Evolutionary conservation across 495 filamentous ascomycete genomes (phyloP).

Genomic region (Penicillium atrosanguineum): DNA sequence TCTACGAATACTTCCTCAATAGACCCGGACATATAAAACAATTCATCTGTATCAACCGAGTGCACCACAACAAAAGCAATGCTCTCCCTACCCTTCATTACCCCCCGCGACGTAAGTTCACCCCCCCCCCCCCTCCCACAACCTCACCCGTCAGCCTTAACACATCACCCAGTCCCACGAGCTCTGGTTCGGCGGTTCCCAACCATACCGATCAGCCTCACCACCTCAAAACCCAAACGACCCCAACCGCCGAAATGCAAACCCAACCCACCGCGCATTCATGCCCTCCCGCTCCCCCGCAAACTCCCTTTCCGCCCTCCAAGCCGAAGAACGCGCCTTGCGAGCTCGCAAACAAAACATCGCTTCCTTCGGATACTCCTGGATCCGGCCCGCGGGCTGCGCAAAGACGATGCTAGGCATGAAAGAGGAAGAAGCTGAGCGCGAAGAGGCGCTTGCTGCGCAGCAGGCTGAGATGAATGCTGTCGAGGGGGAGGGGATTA

Average conservation of each 20-base stretch:
- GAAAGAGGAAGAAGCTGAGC: constrained; percentile 75
- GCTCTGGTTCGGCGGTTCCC: constrained; percentile 65
- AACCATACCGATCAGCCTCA: constrained; percentile 37
- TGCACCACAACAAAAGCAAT: constrained; percentile 42
- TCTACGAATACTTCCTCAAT: neutral
- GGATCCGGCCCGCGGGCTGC: constrained; percentile 77
- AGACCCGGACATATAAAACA: neutral
- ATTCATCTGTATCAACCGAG: neutral
- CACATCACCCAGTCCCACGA: constrained; percentile 57
- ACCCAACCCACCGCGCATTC: constrained; percentile 23
- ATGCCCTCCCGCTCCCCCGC: constrained; percentile 26
- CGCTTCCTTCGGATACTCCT: constrained; percentile 69
- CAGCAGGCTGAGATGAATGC: constrained; percentile 65
- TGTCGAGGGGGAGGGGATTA: constrained; percentile 54
- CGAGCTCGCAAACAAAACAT: constrained; percentile 69
- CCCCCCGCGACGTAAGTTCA: constrained; percentile 65
- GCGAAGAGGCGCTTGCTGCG: constrained; percentile 73
- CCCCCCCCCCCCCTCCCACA: neutral
- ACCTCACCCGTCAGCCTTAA: neutral
- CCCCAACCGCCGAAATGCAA: constrained; percentile 30
- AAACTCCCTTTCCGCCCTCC: constrained; percentile 56
- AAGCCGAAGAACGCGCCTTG: constrained; percentile 65
- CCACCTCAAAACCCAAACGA: constrained; percentile 12
- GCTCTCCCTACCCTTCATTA: constrained; percentile 67
- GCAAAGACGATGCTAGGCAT: constrained; percentile 73